phyloP scores from a whole-genome alignment of 2,329 filamentous ascomycete genomes.

The Eutypa lata region DNA sequence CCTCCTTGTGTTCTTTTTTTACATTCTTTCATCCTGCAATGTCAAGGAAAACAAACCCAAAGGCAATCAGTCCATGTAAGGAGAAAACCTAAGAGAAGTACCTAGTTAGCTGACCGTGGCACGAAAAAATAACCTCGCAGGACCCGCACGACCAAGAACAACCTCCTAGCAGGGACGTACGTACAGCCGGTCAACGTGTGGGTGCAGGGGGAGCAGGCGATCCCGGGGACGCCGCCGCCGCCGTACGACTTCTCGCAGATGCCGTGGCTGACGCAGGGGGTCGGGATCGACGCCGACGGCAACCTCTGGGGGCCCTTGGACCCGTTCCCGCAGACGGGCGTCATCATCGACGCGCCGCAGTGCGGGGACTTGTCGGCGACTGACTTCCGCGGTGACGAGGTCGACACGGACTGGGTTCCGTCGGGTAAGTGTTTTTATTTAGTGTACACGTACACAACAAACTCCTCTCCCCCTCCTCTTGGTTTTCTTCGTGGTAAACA shows the following conservation, averaged over 20 bases:
- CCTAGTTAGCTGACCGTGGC: no score
- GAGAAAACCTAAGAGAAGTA: no score
- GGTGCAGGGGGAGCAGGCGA: constrained; percentile 34
- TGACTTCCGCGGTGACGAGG: constrained; percentile 9
- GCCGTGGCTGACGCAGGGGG: constrained; percentile 31
- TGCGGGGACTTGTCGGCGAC: constrained; percentile 8
- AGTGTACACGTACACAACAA: background rate
- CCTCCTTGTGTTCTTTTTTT: no score
- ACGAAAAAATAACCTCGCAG: no score
- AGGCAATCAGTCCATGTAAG: no score
- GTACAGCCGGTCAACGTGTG: constrained; percentile 33
- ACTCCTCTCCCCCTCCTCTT: no score
- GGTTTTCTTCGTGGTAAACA: no score
- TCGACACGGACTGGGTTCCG: constrained; percentile 15
- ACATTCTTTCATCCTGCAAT: no score
- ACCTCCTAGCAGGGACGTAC: constrained; percentile 32
- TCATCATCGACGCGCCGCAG: constrained; percentile 24
- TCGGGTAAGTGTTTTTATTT: constrained; percentile 15
- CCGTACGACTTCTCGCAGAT: constrained; percentile 34
- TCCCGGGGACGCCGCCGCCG: constrained; percentile 31
- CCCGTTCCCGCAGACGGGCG: constrained; percentile 35
- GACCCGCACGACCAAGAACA: constrained; percentile 31
- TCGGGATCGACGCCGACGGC: constrained; percentile 31
- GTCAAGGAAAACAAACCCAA: no score
- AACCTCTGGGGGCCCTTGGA: constrained; percentile 35